Evolutionary conservation across 306 rosid genomes (phyloP).

Genomic region (Trifolium dubium): DNA sequence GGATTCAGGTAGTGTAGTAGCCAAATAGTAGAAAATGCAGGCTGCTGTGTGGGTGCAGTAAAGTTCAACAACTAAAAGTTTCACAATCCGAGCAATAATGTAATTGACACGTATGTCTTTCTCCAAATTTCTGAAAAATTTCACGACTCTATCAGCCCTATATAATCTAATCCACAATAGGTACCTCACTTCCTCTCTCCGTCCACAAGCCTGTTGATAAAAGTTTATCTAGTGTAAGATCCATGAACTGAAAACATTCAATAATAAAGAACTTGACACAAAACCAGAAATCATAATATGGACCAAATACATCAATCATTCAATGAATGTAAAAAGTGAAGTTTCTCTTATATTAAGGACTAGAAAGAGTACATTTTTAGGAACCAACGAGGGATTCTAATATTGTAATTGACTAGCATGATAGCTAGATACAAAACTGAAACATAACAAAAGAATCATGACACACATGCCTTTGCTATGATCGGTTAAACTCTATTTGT

Average conservation of each 20-base stretch:
- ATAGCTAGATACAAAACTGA: too few species aligned
- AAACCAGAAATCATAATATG: slow-evolving; percentile 14
- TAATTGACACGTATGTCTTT: slow-evolving; percentile 92
- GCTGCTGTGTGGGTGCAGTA: slow-evolving; percentile 99
- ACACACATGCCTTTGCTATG: slow-evolving; percentile 13
- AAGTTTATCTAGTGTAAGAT: slow-evolving; percentile 33
- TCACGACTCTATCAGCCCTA: slow-evolving; percentile 67
- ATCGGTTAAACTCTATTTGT: slow-evolving; percentile 9
- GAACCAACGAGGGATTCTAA: too few species aligned
- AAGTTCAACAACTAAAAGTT: slow-evolving; percentile 88
- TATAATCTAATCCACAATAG: slow-evolving; percentile 87
- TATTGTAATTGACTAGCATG: too few species aligned
- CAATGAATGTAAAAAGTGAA: too few species aligned
- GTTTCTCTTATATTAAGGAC: too few species aligned
- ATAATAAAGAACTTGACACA: slow-evolving; percentile 26
- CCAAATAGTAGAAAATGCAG: slow-evolving; percentile 95
- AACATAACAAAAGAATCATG: not conserved
- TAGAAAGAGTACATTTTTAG: too few species aligned
- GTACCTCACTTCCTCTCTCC: slow-evolving; percentile 78
- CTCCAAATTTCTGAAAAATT: slow-evolving; percentile 66
- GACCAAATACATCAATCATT: too few species aligned
- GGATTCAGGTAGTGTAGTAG: slow-evolving; percentile 82
- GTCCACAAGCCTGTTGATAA: slow-evolving; percentile 71
- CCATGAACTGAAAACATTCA: slow-evolving; percentile 27
- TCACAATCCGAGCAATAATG: slow-evolving; percentile 72